These are phyloP conservation scores for Paecilomyces sp. DNA, from an alignment of 2,329 filamentous ascomycete species.

Conservation along the genomic window DNA sequence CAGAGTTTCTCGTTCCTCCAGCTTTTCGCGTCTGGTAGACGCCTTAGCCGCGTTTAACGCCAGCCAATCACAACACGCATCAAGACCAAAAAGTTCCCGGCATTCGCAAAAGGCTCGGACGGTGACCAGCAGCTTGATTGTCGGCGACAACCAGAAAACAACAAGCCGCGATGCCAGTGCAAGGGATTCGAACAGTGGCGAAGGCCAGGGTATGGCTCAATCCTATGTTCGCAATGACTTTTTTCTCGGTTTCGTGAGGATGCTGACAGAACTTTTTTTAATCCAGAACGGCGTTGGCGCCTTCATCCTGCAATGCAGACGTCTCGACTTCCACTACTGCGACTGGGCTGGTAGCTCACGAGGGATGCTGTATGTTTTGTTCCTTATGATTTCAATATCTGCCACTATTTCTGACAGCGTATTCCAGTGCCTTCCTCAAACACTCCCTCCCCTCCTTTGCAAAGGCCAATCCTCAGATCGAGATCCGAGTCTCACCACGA, in stretches of 20 bases:
- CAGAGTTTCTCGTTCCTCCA: not conserved
- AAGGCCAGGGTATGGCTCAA: slow-evolving; percentile 46
- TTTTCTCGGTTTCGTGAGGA: not conserved
- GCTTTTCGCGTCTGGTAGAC: slow-evolving; percentile 1
- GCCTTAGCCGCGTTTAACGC: not conserved
- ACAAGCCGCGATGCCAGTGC: slow-evolving; percentile 33
- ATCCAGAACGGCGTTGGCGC: slow-evolving; percentile 87
- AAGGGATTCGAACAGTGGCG: slow-evolving; percentile 46
- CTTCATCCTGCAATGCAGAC: slow-evolving; percentile 96
- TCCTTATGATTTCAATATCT: not conserved
- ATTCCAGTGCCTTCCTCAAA: slow-evolving; percentile 68
- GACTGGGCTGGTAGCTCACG: slow-evolving; percentile 88
- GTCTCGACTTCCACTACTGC: slow-evolving; percentile 93
- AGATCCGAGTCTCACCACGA: slow-evolving; percentile 84
- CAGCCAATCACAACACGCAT: not conserved
- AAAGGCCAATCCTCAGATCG: slow-evolving; percentile 72
- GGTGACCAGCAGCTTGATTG: slow-evolving; percentile 1
- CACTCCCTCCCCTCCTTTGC: slow-evolving; percentile 71
- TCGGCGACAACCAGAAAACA: slow-evolving; percentile 3
- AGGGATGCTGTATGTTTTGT: slow-evolving; percentile 74
- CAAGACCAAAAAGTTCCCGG: slow-evolving; percentile 17
- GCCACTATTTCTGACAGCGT: not conserved
- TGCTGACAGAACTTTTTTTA: slow-evolving; percentile 6
- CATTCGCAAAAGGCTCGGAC: slow-evolving; percentile 3
- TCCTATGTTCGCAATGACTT: not conserved